Conservation (phyloP, 2,329 filamentous ascomycete genomes). For the Diplocarpon rosae region DNA sequence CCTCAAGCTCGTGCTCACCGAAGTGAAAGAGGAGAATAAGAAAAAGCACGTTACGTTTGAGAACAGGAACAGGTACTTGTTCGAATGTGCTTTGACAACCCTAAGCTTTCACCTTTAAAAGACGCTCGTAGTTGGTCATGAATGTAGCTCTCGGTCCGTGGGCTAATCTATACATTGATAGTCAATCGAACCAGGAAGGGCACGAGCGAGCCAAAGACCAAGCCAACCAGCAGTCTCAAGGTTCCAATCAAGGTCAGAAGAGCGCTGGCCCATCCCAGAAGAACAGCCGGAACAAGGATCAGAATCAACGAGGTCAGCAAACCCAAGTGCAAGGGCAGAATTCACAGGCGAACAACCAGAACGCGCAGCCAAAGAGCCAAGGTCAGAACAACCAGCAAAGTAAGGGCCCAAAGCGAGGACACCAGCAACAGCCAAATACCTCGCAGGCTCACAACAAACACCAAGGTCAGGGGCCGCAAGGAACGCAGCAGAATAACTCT, state of each 20-base stretch:
- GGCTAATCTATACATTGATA: neutral
- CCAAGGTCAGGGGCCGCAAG: neutral
- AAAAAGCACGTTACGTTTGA: slow-evolving; percentile 1
- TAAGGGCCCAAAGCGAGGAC: neutral
- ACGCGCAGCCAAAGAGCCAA: neutral
- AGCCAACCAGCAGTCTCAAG: neutral
- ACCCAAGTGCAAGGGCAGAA: neutral
- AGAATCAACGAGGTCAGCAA: neutral
- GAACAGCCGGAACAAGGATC: neutral
- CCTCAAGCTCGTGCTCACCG: neutral
- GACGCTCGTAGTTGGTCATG: neutral
- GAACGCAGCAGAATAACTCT: neutral
- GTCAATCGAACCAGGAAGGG: neutral
- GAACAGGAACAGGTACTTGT: neutral
- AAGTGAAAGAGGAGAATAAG: slow-evolving; percentile 2
- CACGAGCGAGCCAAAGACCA: neutral
- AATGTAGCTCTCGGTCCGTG: neutral
- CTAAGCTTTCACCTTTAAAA: neutral
- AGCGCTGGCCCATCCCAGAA: neutral
- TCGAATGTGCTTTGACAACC: no score
- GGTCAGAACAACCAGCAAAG: neutral
- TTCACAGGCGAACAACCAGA: neutral
- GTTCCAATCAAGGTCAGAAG: neutral
- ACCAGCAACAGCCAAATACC: neutral
- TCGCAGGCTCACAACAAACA: neutral